These are phyloP conservation scores for Pythium phragmiticola DNA, from an alignment of 352 stramenopile genomes.

Conservation along the genomic window DNA sequence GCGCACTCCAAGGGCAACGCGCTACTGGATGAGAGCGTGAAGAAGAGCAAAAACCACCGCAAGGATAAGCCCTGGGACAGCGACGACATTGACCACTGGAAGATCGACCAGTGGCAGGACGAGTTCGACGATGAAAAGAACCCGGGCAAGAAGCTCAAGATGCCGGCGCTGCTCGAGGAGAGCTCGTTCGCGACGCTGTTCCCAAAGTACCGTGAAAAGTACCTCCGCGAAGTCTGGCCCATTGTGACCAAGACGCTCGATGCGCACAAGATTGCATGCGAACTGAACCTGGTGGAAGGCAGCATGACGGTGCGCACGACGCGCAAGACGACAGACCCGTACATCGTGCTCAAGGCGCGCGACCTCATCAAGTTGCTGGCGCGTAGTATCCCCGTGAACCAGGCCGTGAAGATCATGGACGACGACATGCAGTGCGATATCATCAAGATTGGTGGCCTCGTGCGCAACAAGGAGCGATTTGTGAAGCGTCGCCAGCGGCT, in stretches of 20 bases:
- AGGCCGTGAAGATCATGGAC: conserved; percentile 96
- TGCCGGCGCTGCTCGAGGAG: conserved; percentile 95
- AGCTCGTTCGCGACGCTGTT: conserved; percentile 99
- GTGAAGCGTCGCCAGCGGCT: conserved; percentile 98
- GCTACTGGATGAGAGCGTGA: conserved; percentile 30
- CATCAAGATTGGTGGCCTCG: conserved; percentile 99
- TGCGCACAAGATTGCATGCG: conserved; percentile 93
- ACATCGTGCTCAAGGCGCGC: conserved; percentile 98
- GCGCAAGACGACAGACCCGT: conserved; percentile 95
- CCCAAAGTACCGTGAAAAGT: conserved; percentile 99
- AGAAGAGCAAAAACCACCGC: conserved; percentile 93
- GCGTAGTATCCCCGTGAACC: conserved; percentile 96
- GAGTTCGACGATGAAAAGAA: conserved; percentile 85
- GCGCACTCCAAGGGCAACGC: conserved; percentile 29
- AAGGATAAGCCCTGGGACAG: conserved; percentile 99
- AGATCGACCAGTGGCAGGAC: conserved; percentile 88
- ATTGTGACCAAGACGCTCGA: conserved; percentile 97
- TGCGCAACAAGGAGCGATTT: conserved; percentile 99
- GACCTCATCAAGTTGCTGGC: conserved; percentile 99
- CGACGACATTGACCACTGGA: conserved; percentile 99
- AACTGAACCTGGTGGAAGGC: conserved; percentile 98
- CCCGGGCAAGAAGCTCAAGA: conserved; percentile 52
- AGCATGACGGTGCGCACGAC: conserved; percentile 92
- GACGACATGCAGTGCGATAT: conserved; percentile 99
- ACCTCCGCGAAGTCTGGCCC: conserved; percentile 98